Evolutionary conservation across 495 filamentous ascomycete species (phyloP), one percentile per base, ranked within the genome.

Genomic region (Aspergillus steynii): DNA sequence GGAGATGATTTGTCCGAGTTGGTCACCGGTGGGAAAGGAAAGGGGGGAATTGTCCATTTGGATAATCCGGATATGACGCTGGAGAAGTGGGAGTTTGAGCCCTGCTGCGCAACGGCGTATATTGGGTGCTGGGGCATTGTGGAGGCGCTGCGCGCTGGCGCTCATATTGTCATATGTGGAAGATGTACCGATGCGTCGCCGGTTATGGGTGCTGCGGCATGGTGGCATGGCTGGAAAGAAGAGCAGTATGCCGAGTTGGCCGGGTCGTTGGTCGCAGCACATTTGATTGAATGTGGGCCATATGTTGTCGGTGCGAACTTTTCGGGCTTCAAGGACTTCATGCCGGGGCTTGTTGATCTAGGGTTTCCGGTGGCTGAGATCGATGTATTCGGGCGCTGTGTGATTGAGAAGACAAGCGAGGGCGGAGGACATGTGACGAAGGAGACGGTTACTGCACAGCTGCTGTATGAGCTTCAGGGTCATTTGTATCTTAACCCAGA

Each of bases 401-500:
- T 78, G 0, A 54, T 71, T 37, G 66, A 60, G 0, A 68, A 65
- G 28, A 45, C 53, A 32, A 53, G 50, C 1, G 28, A 31, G 0
- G 32, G 20, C 26, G 27, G 27, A 0, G 68, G 68, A 12, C n/a
- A 47, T 3, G 66, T 59, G 15, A 78, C 68, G 0, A 71, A 64
- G 20, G 66, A 80, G 27, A 80, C 76, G 1, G 68, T 77, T n/a
- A 81, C 71, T 29, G 70, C 65, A 45, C 77, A 83, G 61, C 63
- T 82, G 0, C 58, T 83, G n/a, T 85, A 85, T 59, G 82, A 85
- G 66, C 72, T 83, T 14, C 81, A 83, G 58, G 82, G 82, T 0
- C 70, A 69, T 20, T 64, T 74, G 29, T 82, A 82, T 53, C 67
- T 78, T 10, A 80, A 83, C 66, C 66, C 65, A 20, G 77, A 82